Base-by-base conservation (phyloP, 2,329 filamentous ascomycete species). In the Ophiocordyceps polyrhachis-furcata region DNA sequence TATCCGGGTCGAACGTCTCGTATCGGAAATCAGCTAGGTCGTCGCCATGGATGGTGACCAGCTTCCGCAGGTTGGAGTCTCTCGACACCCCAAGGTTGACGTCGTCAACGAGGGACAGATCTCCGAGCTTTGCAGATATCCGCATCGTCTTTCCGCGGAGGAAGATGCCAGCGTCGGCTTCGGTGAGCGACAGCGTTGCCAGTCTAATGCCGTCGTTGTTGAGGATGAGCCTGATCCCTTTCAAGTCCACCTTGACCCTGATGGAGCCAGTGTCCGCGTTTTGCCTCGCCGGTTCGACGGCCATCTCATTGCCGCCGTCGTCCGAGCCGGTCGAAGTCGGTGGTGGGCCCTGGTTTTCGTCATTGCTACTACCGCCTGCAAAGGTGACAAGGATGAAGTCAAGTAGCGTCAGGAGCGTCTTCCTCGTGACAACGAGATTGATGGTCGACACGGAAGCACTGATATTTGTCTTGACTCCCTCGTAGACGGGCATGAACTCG, bases 161-260 rank as follows among this genome's bases (percentile, higher is more conserved):
- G 64, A 93, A 93, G 7, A 98, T 80, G 1, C 84, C 84, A 31
- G 95, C 81, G 57, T 95, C 84, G 2, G 88, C 91, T 48, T 91
- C 89, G 52, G 86, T 93, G 55, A 99, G 77, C 45, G 87, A 91
- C 17, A 98, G 64, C 0, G 91, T 98, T 25, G 91, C 91, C 25
- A 99, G 71, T 23, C 91, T 79, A 47, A 96, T 93, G 0, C 91
- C 91, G 58, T 99, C 93, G 51, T 98, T 96, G 59, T 99, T 99
- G 45, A 99, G 69, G 49, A 98, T 89, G 25, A 98, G 71, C 2
- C 86, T 78, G 50, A 99, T 94, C 65, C 83, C 88, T 65, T 93
- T 93, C 49, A 99, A 66, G 49, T 95, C 82, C 40, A 93, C 81
- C 61, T 93, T 93, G 60, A 99, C 89, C 21, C 87, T 79, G 51